Conservation (phyloP, 2,329 filamentous ascomycete genomes). For the Colletotrichum cuscutae region DNA sequence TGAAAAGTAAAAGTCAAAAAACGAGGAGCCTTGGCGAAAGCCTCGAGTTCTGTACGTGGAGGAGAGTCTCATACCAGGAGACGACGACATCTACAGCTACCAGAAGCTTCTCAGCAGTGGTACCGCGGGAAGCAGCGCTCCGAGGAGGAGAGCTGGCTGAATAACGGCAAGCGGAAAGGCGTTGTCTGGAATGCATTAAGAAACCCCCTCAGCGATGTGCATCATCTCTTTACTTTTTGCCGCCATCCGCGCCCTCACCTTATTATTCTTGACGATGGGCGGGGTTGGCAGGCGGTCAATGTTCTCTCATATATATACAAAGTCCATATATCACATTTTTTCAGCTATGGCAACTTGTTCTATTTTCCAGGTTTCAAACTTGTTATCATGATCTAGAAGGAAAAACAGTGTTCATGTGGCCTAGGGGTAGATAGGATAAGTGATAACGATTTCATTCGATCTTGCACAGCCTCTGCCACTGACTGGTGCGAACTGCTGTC, state of each 20-base stretch:
- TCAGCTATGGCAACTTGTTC: constrained; percentile 13
- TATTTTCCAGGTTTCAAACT: background rate
- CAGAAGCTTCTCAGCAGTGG: background rate
- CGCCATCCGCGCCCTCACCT: constrained; percentile 13
- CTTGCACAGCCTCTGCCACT: background rate
- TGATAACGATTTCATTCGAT: background rate
- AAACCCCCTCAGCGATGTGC: constrained; percentile 25
- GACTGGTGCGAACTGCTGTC: background rate
- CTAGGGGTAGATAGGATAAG: background rate
- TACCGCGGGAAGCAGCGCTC: background rate
- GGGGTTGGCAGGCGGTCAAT: constrained; percentile 14
- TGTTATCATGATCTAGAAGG: background rate
- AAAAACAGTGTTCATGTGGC: background rate
- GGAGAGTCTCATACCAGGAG: constrained; percentile 2
- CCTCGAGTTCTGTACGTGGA: constrained; percentile 12
- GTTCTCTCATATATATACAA: constrained; percentile 29
- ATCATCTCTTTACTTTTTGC: constrained; percentile 28
- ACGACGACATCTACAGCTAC: constrained; percentile 20
- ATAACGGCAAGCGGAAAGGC: constrained; percentile 22
- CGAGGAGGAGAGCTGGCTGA: constrained; percentile 1
- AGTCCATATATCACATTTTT: constrained; percentile 27
- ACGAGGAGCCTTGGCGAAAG: background rate
- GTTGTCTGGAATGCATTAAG: constrained; percentile 33
- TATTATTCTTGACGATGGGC: constrained; percentile 4
- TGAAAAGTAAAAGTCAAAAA: constrained; percentile 3